Evolutionary conservation across 805 yeast genomes (phyloP).

Genomic region (Teunomyces atbi): DNA sequence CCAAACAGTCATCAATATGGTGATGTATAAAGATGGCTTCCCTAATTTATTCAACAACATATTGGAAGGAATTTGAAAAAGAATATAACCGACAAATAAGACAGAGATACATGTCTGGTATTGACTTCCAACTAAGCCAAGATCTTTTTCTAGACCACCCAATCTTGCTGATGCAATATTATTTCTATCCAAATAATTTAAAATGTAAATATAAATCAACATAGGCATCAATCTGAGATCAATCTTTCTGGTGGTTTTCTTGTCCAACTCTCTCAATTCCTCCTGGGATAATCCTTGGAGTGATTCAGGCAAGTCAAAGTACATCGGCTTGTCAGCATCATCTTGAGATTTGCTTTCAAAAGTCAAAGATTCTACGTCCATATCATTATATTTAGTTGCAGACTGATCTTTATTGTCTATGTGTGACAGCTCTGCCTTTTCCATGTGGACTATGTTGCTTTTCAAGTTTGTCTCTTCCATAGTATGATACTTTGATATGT

Average conservation of each 20-base stretch:
- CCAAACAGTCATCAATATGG: slow-evolving; percentile 50
- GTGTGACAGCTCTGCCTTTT: not conserved
- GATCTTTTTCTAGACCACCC: slow-evolving; percentile 47
- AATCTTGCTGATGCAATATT: slow-evolving; percentile 55
- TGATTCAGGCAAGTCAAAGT: slow-evolving; percentile 28
- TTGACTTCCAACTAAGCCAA: slow-evolving; percentile 40
- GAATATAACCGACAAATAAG: slow-evolving; percentile 48
- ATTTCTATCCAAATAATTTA: slow-evolving; percentile 52
- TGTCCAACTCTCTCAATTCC: slow-evolving; percentile 44
- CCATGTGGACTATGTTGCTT: slow-evolving; percentile 1
- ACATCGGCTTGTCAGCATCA: slow-evolving; percentile 8
- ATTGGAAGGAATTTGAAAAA: slow-evolving; percentile 50
- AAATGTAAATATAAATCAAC: slow-evolving; percentile 49
- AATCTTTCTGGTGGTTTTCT: slow-evolving; percentile 43
- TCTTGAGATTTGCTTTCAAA: slow-evolving; percentile 1
- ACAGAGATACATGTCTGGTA: slow-evolving; percentile 54
- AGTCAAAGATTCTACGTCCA: not conserved
- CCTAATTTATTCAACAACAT: slow-evolving; percentile 46
- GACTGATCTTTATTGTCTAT: slow-evolving; percentile 1
- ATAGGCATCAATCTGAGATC: slow-evolving; percentile 52
- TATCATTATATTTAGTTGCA: not conserved
- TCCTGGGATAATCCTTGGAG: slow-evolving; percentile 31
- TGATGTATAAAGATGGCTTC: slow-evolving; percentile 50
- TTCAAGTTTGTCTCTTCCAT: not conserved
- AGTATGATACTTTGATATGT: not conserved